Evolutionary conservation across 495 filamentous ascomycete species (phyloP).

Genomic region (Amorphotheca resinae): DNA sequence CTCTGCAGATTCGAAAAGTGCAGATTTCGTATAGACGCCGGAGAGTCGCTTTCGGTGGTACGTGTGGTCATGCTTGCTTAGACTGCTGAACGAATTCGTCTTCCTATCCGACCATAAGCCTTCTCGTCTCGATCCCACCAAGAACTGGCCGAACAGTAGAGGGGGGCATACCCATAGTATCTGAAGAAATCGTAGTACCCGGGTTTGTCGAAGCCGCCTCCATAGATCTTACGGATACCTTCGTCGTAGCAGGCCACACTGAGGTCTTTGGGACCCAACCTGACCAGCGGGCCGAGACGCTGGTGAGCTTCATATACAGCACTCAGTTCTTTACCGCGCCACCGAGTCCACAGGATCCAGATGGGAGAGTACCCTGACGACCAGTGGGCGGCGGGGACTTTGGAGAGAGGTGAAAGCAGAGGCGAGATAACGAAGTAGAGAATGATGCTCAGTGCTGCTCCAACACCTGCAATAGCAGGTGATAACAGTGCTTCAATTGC

Average conservation of each 20-base stretch:
- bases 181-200: constrained; percentile 54
- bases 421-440: constrained; percentile 50
- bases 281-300: constrained; percentile 42
- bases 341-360: constrained; percentile 35
- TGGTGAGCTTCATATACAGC: constrained; percentile 43
- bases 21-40: constrained; percentile 60
- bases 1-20: constrained; percentile 45
- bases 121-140: too few species aligned
- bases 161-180: too few species aligned
- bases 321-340: background rate
- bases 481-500: too few species aligned
- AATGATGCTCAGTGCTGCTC: too few species aligned
- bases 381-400: constrained; percentile 55
- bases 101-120: too few species aligned
- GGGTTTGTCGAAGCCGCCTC: constrained; percentile 61
- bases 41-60: constrained; percentile 58
- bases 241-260: constrained; percentile 50
- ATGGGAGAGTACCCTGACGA: constrained; percentile 39
- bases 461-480: too few species aligned
- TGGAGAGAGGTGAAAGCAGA: constrained; percentile 50
- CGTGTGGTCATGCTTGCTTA: constrained; percentile 30
- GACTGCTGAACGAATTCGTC: too few species aligned
- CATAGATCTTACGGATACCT: constrained; percentile 55
- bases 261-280: constrained; percentile 48
- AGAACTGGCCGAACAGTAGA: too few species aligned